Evolutionary conservation across 1,284 basidiomycete species (phyloP).

Genomic region (Microbotryum lychnidis-dioicae): DNA sequence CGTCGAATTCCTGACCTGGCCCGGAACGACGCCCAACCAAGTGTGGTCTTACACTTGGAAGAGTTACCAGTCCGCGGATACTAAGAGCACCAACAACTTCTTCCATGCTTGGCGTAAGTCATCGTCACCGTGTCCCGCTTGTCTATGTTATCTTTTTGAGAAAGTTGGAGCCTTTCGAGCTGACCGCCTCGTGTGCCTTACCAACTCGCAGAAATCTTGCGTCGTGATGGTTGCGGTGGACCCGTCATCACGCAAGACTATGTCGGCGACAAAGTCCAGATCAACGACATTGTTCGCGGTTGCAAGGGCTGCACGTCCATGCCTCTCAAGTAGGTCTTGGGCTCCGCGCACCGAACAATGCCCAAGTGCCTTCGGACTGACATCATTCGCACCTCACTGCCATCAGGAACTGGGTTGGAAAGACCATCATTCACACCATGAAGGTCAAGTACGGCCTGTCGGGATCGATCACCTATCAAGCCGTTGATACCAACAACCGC

Average conservation of each 20-base stretch:
- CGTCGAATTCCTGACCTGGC: conserved; percentile 29
- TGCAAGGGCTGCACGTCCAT: conserved; percentile 7
- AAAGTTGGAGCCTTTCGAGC: not conserved
- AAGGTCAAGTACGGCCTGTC: conserved; percentile 14
- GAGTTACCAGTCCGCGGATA: conserved; percentile 7
- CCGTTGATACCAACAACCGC: conserved; percentile 5
- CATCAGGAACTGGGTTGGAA: conserved; percentile 16
- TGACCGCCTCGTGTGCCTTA: not conserved
- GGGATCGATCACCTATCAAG: conserved; percentile 17
- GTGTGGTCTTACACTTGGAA: conserved; percentile 31
- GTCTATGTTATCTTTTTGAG: not conserved
- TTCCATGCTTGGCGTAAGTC: conserved; percentile 17
- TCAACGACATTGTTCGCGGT: conserved; percentile 5
- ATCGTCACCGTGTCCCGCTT: no score
- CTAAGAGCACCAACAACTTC: conserved; percentile 8
- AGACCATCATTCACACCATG: conserved; percentile 10
- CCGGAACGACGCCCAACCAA: conserved; percentile 14
- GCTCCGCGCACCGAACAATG: no score
- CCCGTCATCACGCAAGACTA: conserved; percentile 24
- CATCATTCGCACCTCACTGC: not conserved
- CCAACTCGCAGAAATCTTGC: conserved; percentile 1
- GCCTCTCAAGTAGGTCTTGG: not conserved
- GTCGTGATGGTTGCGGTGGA: conserved; percentile 21
- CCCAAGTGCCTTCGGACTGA: not conserved
- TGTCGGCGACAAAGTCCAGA: not conserved